Base-by-base conservation (phyloP, 495 filamentous ascomycete species). In the Penicillium flavigenum region DNA sequence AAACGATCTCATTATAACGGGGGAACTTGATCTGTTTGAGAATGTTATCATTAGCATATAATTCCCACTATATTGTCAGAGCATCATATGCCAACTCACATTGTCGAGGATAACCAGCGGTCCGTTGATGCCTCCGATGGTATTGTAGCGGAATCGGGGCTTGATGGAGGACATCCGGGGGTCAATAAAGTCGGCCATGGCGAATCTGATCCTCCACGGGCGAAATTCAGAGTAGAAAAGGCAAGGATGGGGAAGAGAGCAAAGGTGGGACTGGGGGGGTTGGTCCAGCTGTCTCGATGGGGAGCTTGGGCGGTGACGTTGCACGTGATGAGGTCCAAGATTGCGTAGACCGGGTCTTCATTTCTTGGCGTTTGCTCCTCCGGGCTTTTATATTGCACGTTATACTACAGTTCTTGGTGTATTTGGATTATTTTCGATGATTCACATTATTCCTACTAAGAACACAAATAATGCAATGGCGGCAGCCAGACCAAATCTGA, bases 31-130 rank as follows among this genome's bases (percentile, higher is more conserved):
- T 92, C 86, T 96, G 65, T 56, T 39, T 10, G 7, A 7, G 39
- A 24, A 14, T 61, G 9, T 20, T 49, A 46, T 11, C 2, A 56
- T 70, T 31, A 67, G 58, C 50, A 34, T 27, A 39, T 10, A 7
- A 39, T 38, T 47, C 51, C 34, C 20, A 14, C 44, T 47, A 17
- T n/a, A n/a, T 19, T 42, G 47, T 34, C 53, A 11, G 44, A 17
- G 34, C 38, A 31, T 26, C 20, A 27, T 54, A 29, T 29, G 27
- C 27, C 42, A 44, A 22, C 82, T 68, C 71, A 96, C 92, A 81
- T 95, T 91, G 68, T 97, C 95, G 48, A 99, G 82, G 72, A 99
- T 90, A 65, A 99, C 94, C 75, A 98, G 83, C 52, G 94, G 94
- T 47, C 94, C 95, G 77, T 98, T 99, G 73, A 98, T 89, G 75